These are phyloP conservation scores for Aspergillus fumigatus DNA, from an alignment of 2,329 filamentous ascomycete species.

Conservation along the genomic window DNA sequence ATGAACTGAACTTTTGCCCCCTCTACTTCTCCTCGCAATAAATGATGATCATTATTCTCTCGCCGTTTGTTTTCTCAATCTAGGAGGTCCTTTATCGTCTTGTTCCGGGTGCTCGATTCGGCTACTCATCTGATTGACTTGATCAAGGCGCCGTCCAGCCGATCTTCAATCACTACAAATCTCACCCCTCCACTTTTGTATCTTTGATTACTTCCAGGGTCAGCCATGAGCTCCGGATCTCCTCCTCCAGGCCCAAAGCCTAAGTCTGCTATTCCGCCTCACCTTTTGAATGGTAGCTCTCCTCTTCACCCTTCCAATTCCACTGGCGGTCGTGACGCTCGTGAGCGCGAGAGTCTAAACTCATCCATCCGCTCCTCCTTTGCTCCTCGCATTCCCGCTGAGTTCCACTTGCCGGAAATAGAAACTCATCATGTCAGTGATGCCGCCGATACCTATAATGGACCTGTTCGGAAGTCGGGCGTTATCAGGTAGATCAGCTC, in stretches of 20 bases:
- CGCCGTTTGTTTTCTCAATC: background rate
- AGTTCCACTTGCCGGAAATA: slow-evolving; percentile 24
- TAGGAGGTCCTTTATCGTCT: background rate
- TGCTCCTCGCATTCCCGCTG: slow-evolving; percentile 34
- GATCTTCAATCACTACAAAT: background rate
- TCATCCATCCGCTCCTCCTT: slow-evolving; percentile 58
- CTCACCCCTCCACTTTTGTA: background rate
- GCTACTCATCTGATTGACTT: background rate
- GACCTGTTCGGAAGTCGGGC: slow-evolving; percentile 13
- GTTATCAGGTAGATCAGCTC: slow-evolving; percentile 22
- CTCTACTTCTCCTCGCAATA: background rate
- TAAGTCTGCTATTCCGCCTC: slow-evolving; percentile 51
- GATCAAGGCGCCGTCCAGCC: background rate
- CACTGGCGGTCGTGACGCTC: slow-evolving; percentile 45
- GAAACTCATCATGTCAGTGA: slow-evolving; percentile 13
- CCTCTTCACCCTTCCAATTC: slow-evolving; percentile 44
- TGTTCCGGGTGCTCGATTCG: background rate
- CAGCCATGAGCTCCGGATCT: slow-evolving; percentile 43
- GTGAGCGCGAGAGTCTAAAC: slow-evolving; percentile 55
- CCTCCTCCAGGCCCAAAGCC: slow-evolving; percentile 43
- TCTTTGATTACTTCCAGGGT: slow-evolving; percentile 4
- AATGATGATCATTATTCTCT: background rate
- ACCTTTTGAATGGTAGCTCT: slow-evolving; percentile 53
- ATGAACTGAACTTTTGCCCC: background rate
- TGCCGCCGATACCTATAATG: slow-evolving; percentile 14